Conservation (phyloP, 1,284 basidiomycete species). For the Austroboletus rostrupii region DNA sequence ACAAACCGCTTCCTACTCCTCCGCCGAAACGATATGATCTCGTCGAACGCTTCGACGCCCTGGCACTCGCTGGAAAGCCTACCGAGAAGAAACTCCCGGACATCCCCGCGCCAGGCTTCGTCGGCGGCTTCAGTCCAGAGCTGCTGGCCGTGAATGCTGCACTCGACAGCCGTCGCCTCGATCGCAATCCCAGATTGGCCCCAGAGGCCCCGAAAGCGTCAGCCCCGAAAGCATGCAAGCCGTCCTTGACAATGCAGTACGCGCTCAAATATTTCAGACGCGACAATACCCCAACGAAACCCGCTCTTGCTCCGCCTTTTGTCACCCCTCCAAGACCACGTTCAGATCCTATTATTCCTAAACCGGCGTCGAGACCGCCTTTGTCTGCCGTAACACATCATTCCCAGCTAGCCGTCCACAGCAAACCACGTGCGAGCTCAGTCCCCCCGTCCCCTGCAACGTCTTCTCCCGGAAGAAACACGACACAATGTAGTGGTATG, state of each 20-base stretch:
- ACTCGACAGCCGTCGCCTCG: conserved; percentile 11
- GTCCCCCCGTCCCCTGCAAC: conserved; percentile 29
- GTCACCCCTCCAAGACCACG: conserved; percentile 24
- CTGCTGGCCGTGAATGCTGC: conserved; percentile 9
- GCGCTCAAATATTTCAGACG: conserved; percentile 37
- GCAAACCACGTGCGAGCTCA: conserved; percentile 29
- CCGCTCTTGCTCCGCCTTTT: conserved; percentile 13
- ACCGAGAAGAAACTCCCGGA: conserved; percentile 19
- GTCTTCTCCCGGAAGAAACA: conserved; percentile 27
- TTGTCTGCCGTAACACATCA: background rate
- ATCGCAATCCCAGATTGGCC: background rate
- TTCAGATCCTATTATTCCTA: conserved; percentile 13
- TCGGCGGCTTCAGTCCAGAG: conserved; percentile 22
- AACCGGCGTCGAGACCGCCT: background rate
- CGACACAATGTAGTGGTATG: conserved; percentile 55
- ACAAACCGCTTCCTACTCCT: conserved; percentile 13
- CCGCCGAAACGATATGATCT: conserved; percentile 29
- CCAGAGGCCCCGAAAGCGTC: conserved; percentile 27
- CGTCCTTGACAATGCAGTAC: conserved; percentile 60
- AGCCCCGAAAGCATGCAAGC: conserved; percentile 10
- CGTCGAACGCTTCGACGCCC: conserved; percentile 35
- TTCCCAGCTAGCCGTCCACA: conserved; percentile 9
- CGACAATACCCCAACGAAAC: conserved; percentile 10
- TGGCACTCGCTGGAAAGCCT: conserved; percentile 30
- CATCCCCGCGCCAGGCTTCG: conserved; percentile 12